A percentile compares a stretch with the other conserved stretches of the same genome.
phyloP scores from a whole-genome alignment of 495 filamentous ascomycete genomes.

The Podospora appendiculata region DNA sequence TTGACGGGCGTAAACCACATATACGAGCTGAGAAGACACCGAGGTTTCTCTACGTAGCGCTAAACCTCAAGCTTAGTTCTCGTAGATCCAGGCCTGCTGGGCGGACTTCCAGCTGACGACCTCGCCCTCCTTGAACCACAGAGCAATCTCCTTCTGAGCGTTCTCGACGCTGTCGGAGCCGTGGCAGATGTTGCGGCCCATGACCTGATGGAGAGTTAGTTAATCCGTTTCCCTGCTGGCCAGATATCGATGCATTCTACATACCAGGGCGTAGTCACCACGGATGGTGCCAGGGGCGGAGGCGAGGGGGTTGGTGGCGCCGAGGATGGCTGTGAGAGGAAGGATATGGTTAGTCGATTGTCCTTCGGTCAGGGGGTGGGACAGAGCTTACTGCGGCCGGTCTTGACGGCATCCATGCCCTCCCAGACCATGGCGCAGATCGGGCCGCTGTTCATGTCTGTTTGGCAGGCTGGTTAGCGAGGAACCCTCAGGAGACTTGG shows the following conservation, averaged over 20 bases:
- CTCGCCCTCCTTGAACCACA: conserved; percentile 91
- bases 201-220: conserved; percentile 15
- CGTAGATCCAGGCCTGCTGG: conserved; percentile 89
- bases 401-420: conserved; percentile 95
- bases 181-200: conserved; percentile 99
- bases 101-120: conserved; percentile 70
- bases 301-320: conserved; percentile 94
- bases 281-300: conserved; percentile 95
- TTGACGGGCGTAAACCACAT: not conserved
- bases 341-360: conserved; percentile 10
- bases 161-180: conserved; percentile 96
- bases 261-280: conserved; percentile 51
- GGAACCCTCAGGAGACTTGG: not conserved
- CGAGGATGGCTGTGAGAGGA: conserved; percentile 60
- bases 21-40: not conserved
- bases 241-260: no score
- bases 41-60: not conserved
- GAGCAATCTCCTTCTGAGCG: conserved; percentile 97
- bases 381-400: conserved; percentile 66
- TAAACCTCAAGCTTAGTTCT: conserved; percentile 31
- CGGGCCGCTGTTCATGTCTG: conserved; percentile 95
- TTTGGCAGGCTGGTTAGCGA: conserved; percentile 16
- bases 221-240: no score
- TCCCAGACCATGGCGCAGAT: conserved; percentile 99
- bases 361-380: not conserved